A percentile compares a stretch with the other conserved stretches of the same genome.
Evolutionary conservation across 257 asterid species (phyloP).

Genomic region (Primulina huaijiensis): DNA sequence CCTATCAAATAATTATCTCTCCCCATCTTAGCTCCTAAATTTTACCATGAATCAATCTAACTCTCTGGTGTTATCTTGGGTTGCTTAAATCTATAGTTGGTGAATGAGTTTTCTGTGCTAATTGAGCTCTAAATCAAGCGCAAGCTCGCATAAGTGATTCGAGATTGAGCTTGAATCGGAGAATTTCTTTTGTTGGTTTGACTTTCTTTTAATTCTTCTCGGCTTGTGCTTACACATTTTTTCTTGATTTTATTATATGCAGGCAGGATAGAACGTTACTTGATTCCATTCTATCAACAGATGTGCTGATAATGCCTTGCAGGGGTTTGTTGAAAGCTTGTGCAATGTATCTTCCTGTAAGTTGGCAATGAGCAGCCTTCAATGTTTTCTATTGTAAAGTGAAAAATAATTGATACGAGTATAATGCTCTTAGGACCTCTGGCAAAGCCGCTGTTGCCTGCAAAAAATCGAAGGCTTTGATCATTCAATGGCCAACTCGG

Average conservation of each 20-base stretch:
- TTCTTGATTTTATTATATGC: slow-evolving; percentile 21
- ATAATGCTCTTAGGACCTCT: slow-evolving; percentile 62
- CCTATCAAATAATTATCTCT: no score
- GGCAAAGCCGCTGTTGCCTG: slow-evolving; percentile 82
- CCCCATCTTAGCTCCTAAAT: background rate
- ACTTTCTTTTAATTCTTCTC: background rate
- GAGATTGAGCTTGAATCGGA: background rate
- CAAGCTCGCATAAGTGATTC: background rate
- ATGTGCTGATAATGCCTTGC: slow-evolving; percentile 66
- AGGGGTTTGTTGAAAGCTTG: slow-evolving; percentile 84
- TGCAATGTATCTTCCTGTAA: slow-evolving; percentile 86
- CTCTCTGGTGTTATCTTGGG: background rate
- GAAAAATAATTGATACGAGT: slow-evolving; percentile 14
- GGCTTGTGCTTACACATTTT: background rate
- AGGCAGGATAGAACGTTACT: slow-evolving; percentile 79
- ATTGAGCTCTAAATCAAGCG: background rate
- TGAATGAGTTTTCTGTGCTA: background rate
- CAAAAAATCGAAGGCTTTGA: slow-evolving; percentile 79
- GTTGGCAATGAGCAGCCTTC: slow-evolving; percentile 23
- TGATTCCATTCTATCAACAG: slow-evolving; percentile 59
- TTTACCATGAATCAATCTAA: background rate
- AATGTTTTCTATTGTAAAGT: slow-evolving; percentile 10
- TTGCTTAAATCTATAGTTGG: background rate
- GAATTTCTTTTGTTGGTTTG: slow-evolving; percentile 4
- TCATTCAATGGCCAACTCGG: slow-evolving; percentile 64